Evolutionary conservation across 2,329 filamentous ascomycete genomes (phyloP), one percentile per base, ranked within the genome.

Genomic region (Diaporthe velutina): DNA sequence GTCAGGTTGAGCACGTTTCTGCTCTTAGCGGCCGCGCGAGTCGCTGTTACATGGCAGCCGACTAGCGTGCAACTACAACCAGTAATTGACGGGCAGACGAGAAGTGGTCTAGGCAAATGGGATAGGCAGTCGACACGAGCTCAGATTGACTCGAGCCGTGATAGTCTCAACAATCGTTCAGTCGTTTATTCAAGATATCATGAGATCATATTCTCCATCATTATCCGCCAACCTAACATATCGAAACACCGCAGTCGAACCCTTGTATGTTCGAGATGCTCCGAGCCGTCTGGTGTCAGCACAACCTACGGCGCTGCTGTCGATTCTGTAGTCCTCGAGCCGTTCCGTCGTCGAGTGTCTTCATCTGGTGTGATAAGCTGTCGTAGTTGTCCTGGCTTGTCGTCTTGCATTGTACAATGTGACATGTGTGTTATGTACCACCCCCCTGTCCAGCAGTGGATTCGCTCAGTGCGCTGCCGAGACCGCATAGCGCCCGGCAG

Each of bases 401-500:
- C 60, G 42, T 75, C 58, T 22, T 67, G 50, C 61, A 35, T 73
- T 30, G 67, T 50, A 25, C 58, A 30, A 52, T 45, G 30, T 68
- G n/a, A 40, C 35, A 30, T 58, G n/a, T 45, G 45, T 66, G 45
- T 3, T 48, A 48, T 68, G 66, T 75, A 54, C 38, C 33, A 60
- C 28, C 61, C 52, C 22, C 28, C 35, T 61, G 57, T 60, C 73
- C 70, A 48, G 70, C 66, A 58, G 71, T 55, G 71, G 30, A 30
- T 35, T 40, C 30, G 45, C 72, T 76, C 80, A 88, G 80, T 92
- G 90, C 71, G 90, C 89, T 19, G 84, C 83, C 30, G 84, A 78
- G 58, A 86, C 81, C 38, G 86, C 86, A 79, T 92, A 97, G 77
- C 95, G 90, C 40, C 95, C 95, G 76, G 97, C 89, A 0, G 91